Conservation (phyloP, 2,329 filamentous ascomycete genomes). For the Escovopsis weberi region DNA sequence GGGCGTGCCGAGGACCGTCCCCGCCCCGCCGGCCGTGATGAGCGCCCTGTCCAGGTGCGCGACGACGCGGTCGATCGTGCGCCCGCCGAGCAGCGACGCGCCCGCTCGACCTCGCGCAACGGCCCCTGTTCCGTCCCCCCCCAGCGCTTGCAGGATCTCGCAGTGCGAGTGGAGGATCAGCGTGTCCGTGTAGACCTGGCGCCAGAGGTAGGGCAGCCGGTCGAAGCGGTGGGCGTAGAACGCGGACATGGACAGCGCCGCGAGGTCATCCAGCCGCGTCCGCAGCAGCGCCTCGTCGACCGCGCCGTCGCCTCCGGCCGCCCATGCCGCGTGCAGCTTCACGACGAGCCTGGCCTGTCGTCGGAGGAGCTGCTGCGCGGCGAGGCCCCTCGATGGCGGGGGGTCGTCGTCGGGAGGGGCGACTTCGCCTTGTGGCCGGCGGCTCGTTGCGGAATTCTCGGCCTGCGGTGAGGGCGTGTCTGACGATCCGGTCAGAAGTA, state of each 20-base stretch:
- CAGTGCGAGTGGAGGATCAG: conserved; percentile 46
- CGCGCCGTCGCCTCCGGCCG: background rate
- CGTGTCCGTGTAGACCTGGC: conserved; percentile 56
- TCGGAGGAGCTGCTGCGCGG: conserved; percentile 14
- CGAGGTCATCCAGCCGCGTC: conserved; percentile 38
- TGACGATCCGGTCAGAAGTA: conserved; percentile 6
- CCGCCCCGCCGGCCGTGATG: conserved; percentile 56
- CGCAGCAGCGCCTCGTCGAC: conserved; percentile 15
- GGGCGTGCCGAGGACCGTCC: conserved; percentile 28
- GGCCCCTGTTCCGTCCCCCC: background rate
- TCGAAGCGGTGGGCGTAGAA: conserved; percentile 58
- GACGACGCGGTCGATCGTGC: conserved; percentile 40
- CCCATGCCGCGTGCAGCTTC: conserved; percentile 9
- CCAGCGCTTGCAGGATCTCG: conserved; percentile 12
- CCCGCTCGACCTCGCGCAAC: background rate
- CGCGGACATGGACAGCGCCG: conserved; percentile 45
- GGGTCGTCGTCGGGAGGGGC: background rate
- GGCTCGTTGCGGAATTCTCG: too few relatives aligned
- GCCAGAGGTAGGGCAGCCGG: conserved; percentile 53
- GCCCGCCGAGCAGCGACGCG: conserved; percentile 5
- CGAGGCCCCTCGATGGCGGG: conserved; percentile 6
- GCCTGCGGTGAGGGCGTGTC: background rate
- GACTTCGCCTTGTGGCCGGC: background rate
- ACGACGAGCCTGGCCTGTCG: conserved; percentile 15
- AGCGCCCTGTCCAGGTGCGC: conserved; percentile 59